A percentile compares a stretch with the other conserved stretches of the same genome.
Evolutionary conservation across 495 filamentous ascomycete genomes (phyloP).

Genomic region (Penicillium silybi): DNA sequence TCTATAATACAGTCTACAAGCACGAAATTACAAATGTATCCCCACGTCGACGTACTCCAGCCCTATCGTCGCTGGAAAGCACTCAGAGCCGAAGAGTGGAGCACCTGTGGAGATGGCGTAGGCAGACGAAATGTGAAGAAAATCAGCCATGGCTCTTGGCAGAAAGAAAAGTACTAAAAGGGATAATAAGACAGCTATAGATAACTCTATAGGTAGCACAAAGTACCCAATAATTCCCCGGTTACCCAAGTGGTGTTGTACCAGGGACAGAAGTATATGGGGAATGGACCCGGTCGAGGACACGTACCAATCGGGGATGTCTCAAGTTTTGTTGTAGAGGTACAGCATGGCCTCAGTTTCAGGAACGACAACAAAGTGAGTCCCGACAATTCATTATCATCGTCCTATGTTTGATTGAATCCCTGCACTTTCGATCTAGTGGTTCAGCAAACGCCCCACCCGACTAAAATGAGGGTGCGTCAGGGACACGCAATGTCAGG

Average conservation of each 20-base stretch:
- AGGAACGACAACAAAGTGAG: neutral
- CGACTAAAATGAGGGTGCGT: slow-evolving; percentile 4
- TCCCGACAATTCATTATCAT: neutral
- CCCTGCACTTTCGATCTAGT: neutral
- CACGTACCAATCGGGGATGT: neutral
- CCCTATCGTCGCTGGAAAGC: neutral
- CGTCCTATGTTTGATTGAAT: neutral
- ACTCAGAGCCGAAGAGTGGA: neutral
- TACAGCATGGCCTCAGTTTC: no score
- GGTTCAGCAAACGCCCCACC: slow-evolving; percentile 7
- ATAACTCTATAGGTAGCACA: neutral
- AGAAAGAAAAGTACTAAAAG: neutral
- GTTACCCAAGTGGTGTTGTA: neutral
- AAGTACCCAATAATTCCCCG: neutral
- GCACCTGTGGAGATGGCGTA: neutral
- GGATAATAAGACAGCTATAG: neutral
- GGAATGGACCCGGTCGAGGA: neutral
- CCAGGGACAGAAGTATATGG: neutral
- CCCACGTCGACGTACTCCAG: no score
- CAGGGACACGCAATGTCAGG: slow-evolving; percentile 14
- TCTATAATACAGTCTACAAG: no score
- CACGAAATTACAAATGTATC: no score
- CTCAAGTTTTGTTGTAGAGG: neutral
- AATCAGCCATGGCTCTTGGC: neutral
- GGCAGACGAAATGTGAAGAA: neutral